Conservation (phyloP, 768 basidiomycete genomes). For the Trametes meyenii region DNA sequence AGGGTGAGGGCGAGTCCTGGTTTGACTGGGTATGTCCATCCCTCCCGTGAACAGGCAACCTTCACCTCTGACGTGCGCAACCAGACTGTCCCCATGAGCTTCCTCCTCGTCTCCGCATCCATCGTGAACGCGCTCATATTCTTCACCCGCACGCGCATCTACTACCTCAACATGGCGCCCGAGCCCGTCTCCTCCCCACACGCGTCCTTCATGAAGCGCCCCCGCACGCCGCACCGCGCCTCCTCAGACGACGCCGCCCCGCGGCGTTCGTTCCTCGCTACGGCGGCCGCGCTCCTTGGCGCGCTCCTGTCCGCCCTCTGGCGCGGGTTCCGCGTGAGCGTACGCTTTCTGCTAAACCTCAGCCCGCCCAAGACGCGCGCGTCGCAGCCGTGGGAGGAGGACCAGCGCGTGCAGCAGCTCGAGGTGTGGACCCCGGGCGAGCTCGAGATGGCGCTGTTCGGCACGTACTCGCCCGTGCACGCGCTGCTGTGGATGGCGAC, state of each 20-base stretch:
- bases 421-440: slow-evolving; percentile 79
- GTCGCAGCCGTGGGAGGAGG: slow-evolving; percentile 25
- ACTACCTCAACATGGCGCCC: slow-evolving; percentile 63
- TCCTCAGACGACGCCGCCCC: slow-evolving; percentile 39
- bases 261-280: slow-evolving; percentile 38
- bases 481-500: slow-evolving; percentile 73
- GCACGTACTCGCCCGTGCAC: slow-evolving; percentile 80
- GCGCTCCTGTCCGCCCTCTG: slow-evolving; percentile 39
- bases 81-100: slow-evolving; percentile 67
- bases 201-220: slow-evolving; percentile 61
- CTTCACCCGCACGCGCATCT: slow-evolving; percentile 68
- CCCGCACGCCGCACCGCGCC: slow-evolving; percentile 23
- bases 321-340: slow-evolving; percentile 56
- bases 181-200: slow-evolving; percentile 74
- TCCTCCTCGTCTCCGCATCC: slow-evolving; percentile 56
- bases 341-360: slow-evolving; percentile 71
- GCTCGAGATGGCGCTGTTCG: slow-evolving; percentile 68
- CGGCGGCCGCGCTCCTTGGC: slow-evolving; percentile 41
- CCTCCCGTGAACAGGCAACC: neutral
- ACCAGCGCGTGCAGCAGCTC: slow-evolving; percentile 65
- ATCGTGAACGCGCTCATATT: slow-evolving; percentile 65
- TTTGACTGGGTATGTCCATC: slow-evolving; percentile 70
- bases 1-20: slow-evolving; percentile 66
- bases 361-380: slow-evolving; percentile 43
- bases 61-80: too few species aligned